phyloP scores from a whole-genome alignment of 345 rosid genomes.

The Erysimum cheiranthoides region DNA sequence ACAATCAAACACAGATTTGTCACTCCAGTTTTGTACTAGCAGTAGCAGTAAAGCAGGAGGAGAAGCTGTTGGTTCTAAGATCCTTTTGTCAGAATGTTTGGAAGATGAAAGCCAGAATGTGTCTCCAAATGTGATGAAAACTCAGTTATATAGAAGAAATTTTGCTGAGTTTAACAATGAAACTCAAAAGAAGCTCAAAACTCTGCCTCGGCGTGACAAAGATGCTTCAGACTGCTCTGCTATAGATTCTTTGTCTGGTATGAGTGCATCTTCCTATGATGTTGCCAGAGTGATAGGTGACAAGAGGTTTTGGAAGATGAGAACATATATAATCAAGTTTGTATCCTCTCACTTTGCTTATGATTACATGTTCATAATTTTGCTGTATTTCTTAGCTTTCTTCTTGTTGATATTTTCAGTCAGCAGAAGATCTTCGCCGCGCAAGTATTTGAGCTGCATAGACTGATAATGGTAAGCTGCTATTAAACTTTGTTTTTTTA shows the following conservation, averaged over 20 bases:
- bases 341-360: constrained; percentile 38
- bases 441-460: constrained; percentile 90
- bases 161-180: constrained; percentile 41
- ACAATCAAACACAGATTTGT: constrained; percentile 45
- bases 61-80: constrained; percentile 37
- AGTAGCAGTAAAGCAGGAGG: constrained; percentile 36
- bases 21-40: constrained; percentile 50
- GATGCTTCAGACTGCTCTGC: constrained; percentile 43
- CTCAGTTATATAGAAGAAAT: constrained; percentile 45
- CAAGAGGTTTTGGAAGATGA: constrained; percentile 72
- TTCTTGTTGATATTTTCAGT: constrained; percentile 53
- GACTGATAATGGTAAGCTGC: constrained; percentile 69
- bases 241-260: constrained; percentile 50
- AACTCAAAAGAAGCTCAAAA: constrained; percentile 46
- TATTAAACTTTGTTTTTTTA: constrained; percentile 9
- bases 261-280: constrained; percentile 62
- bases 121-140: constrained; percentile 46
- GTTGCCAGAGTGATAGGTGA: constrained; percentile 69
- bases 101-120: constrained; percentile 40
- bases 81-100: constrained; percentile 39
- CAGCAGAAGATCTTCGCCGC: constrained; percentile 72
- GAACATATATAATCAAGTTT: constrained; percentile 77
- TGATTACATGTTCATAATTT: background rate
- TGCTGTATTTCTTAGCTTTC: background rate
- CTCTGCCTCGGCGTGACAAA: constrained; percentile 31